phyloP scores from a whole-genome alignment of 1,284 basidiomycete genomes.

The Pseudozyma sp. region DNA sequence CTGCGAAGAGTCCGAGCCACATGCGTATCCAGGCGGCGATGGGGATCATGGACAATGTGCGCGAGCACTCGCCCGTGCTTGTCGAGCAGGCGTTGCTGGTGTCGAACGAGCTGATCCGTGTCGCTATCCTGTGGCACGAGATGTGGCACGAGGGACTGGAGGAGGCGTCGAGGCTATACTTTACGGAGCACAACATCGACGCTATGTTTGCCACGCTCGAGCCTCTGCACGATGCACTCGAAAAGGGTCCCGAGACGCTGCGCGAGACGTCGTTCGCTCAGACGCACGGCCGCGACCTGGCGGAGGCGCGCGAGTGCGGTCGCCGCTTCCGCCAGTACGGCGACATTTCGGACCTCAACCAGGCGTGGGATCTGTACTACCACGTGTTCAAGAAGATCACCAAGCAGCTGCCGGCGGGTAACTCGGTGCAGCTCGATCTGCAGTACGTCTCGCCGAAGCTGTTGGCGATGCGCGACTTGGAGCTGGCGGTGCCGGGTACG shows the following conservation, averaged over 20 bases:
- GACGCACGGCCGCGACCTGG: slow-evolving; percentile 91
- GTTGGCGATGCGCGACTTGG: slow-evolving; percentile 87
- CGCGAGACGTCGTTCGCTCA: slow-evolving; percentile 96
- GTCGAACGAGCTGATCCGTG: slow-evolving; percentile 93
- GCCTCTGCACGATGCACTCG: slow-evolving; percentile 92
- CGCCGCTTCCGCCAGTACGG: slow-evolving; percentile 86
- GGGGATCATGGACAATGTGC: slow-evolving; percentile 91
- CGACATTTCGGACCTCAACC: slow-evolving; percentile 87
- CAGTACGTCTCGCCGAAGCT: slow-evolving; percentile 97
- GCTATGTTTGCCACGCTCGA: slow-evolving; percentile 96
- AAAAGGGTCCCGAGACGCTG: slow-evolving; percentile 94
- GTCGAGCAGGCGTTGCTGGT: slow-evolving; percentile 94
- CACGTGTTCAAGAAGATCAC: slow-evolving; percentile 94
- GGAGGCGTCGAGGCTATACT: slow-evolving; percentile 96
- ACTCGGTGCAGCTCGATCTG: slow-evolving; percentile 82
- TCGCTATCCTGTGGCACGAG: slow-evolving; percentile 99
- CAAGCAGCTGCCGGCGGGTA: slow-evolving; percentile 89
- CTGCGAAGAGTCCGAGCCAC: slow-evolving; percentile 91
- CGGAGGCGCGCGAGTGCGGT: slow-evolving; percentile 93
- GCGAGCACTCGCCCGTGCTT: slow-evolving; percentile 87
- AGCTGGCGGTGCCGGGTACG: slow-evolving; percentile 94
- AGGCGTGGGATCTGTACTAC: slow-evolving; percentile 99
- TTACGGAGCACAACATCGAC: slow-evolving; percentile 97
- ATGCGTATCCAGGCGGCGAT: slow-evolving; percentile 86
- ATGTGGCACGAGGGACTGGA: slow-evolving; percentile 99